Evolutionary conservation across 1,284 basidiomycete genomes (phyloP).

Genomic region (Tilletia setariae): DNA sequence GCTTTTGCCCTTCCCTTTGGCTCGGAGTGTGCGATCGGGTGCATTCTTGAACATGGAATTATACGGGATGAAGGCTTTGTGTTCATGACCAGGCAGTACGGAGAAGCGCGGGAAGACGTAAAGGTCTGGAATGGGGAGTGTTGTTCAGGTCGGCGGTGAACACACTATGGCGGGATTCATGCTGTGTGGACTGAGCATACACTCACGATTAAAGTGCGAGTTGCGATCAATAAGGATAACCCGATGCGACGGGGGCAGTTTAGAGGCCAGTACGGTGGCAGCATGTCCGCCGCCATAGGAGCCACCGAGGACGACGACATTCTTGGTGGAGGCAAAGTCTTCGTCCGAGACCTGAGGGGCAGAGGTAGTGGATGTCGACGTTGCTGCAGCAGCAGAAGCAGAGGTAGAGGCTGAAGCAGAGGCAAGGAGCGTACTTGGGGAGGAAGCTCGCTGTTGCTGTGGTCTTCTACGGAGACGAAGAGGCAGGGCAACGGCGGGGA

Average conservation of each 20-base stretch:
- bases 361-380: background rate
- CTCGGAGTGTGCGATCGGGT: constrained; percentile 55
- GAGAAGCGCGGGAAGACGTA: constrained; percentile 66
- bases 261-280: constrained; percentile 55
- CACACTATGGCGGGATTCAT: background rate
- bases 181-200: background rate
- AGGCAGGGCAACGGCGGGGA: too few species aligned
- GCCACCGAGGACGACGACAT: constrained; percentile 54
- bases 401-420: too few species aligned
- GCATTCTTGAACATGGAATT: constrained; percentile 75
- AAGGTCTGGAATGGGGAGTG: constrained; percentile 27
- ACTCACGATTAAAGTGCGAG: constrained; percentile 56
- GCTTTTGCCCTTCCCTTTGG: background rate
- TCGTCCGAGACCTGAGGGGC: background rate
- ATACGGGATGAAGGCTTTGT: constrained; percentile 66
- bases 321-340: constrained; percentile 28
- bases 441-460: too few species aligned
- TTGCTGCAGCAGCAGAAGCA: background rate
- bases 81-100: constrained; percentile 67
- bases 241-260: constrained; percentile 55
- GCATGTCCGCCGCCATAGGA: constrained; percentile 53
- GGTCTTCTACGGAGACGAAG: too few species aligned
- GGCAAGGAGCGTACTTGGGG: too few species aligned
- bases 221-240: constrained; percentile 58
- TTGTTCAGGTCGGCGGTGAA: background rate